A percentile compares a stretch with the other conserved stretches of the same genome.
phyloP scores from a whole-genome alignment of 495 filamentous ascomycete species.

The Daldinia concentrica region DNA sequence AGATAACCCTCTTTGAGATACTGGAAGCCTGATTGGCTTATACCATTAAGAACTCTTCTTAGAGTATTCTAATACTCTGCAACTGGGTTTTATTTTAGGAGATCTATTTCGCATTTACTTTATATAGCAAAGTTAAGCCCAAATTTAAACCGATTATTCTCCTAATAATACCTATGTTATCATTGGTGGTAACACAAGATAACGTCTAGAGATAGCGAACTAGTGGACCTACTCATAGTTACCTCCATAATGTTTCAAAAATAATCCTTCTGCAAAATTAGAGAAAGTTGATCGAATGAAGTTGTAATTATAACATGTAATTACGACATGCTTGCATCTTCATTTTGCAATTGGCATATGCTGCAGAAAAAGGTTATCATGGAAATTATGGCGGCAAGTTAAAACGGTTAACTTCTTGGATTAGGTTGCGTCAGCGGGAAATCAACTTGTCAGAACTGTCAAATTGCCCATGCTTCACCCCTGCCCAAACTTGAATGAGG shows the following conservation, averaged over 20 bases:
- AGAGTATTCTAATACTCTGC: too few species aligned
- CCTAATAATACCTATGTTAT: background rate
- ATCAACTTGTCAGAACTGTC: slow-evolving; percentile 1
- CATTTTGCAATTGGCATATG: background rate
- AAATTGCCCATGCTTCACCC: slow-evolving; percentile 12
- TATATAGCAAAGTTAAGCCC: background rate
- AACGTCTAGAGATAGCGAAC: background rate
- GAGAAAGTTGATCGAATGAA: background rate
- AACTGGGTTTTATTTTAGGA: too few species aligned
- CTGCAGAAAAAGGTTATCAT: slow-evolving; percentile 4
- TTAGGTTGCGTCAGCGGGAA: slow-evolving; percentile 2
- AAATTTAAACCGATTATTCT: background rate
- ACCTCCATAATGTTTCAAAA: background rate
- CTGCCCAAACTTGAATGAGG: slow-evolving; percentile 17
- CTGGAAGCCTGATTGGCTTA: background rate
- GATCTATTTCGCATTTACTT: background rate
- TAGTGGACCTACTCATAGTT: background rate
- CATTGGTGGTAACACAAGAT: background rate
- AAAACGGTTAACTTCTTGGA: background rate
- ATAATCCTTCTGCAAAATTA: background rate
- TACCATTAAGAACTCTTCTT: background rate
- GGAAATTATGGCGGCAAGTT: slow-evolving; percentile 12
- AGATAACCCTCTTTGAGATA: background rate
- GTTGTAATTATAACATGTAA: background rate
- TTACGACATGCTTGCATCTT: background rate